Evolutionary conservation across 345 rosid genomes (phyloP).

Genomic region (Eucalyptus polybractea): DNA sequence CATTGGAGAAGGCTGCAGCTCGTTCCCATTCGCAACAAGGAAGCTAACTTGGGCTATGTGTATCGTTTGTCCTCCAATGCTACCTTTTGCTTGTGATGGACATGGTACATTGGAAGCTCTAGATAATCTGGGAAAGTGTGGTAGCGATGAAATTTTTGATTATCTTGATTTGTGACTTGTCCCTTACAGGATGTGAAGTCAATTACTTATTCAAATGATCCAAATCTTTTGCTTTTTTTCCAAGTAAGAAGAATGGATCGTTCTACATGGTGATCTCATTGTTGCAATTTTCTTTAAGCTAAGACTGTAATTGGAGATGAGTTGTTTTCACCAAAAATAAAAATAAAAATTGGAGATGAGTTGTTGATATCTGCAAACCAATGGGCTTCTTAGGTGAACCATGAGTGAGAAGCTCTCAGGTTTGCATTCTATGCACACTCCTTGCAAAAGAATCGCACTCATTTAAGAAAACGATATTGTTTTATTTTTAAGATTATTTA

Average conservation of each 20-base stretch:
- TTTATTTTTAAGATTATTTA: neutral
- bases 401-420: neutral
- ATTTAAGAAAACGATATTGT: neutral
- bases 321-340: neutral
- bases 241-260: neutral
- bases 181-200: neutral
- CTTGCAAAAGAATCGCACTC: neutral
- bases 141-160: neutral
- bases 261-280: neutral
- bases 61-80: neutral
- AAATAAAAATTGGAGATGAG: neutral
- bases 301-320: neutral
- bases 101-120: neutral
- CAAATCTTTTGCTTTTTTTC: neutral
- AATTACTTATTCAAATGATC: neutral
- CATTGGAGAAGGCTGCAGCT: slow-evolving; percentile 57
- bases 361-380: neutral
- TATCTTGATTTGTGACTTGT: neutral
- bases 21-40: slow-evolving; percentile 5
- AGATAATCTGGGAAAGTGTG: neutral
- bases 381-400: neutral
- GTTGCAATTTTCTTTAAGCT: neutral
- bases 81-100: neutral
- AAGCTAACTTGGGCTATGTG: neutral
- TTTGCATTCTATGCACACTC: neutral